phyloP scores from a whole-genome alignment of 345 rosid species.

The Hibiscus syriacus region DNA sequence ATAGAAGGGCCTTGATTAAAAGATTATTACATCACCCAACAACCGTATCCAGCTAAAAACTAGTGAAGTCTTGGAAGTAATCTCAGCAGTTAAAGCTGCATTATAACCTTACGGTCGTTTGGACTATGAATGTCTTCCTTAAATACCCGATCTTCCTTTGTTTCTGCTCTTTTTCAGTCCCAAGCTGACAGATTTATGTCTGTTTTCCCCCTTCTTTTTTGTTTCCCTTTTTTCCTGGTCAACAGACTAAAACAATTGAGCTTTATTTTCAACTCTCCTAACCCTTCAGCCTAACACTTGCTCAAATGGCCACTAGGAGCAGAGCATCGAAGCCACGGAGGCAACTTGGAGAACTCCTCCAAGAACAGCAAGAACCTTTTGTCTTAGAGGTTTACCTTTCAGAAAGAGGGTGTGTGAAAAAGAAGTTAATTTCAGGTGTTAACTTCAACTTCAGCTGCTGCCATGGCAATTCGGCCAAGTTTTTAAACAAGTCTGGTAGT shows the following conservation, averaged over 20 bases:
- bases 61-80: not conserved
- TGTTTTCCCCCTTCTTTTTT: slow-evolving; percentile 1
- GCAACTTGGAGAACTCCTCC: slow-evolving; percentile 45
- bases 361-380: slow-evolving; percentile 59
- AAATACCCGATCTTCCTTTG: slow-evolving; percentile 12
- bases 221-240: not conserved
- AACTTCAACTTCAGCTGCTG: not conserved
- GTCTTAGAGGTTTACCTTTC: slow-evolving; percentile 31
- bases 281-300: not conserved
- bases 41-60: not conserved
- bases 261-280: slow-evolving; percentile 7
- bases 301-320: slow-evolving; percentile 22
- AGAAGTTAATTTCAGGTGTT: slow-evolving; percentile 10
- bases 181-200: slow-evolving; percentile 27
- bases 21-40: not conserved
- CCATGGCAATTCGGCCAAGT: slow-evolving; percentile 18
- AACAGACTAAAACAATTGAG: not conserved
- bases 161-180: slow-evolving; percentile 12
- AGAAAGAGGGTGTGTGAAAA: slow-evolving; percentile 30
- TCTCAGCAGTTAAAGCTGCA: not conserved
- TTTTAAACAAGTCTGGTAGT: slow-evolving; percentile 3
- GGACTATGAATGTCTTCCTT: not conserved
- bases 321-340: slow-evolving; percentile 15
- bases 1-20: not conserved
- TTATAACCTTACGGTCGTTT: slow-evolving; percentile 1